Evolutionary conservation across 2,329 filamentous ascomycete genomes (phyloP).

Genomic region (Talaromyces atroroseus): DNA sequence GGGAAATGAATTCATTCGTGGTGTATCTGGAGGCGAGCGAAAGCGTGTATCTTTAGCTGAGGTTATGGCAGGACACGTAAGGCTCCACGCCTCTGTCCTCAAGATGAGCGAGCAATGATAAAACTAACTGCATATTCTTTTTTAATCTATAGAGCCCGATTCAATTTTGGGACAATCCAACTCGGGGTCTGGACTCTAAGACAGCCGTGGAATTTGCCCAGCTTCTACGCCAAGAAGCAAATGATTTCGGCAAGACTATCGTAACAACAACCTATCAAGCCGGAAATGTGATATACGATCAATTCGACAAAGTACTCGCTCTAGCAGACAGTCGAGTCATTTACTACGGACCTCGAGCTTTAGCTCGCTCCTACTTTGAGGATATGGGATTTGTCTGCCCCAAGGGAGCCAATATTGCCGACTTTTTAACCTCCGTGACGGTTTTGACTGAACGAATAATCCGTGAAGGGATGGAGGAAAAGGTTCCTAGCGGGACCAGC

Average conservation of each 20-base stretch:
- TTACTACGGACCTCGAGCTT: conserved; percentile 55
- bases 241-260: conserved; percentile 53
- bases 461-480: conserved; percentile 24
- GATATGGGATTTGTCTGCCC: conserved; percentile 57
- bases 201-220: conserved; percentile 57
- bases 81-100: neutral
- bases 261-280: conserved; percentile 64
- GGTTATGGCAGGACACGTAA: conserved; percentile 41
- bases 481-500: conserved; percentile 29
- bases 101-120: no score
- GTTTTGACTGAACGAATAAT: conserved; percentile 48
- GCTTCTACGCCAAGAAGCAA: conserved; percentile 55
- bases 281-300: conserved; percentile 61
- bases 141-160: conserved; percentile 42
- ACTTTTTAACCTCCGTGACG: conserved; percentile 61
- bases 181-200: conserved; percentile 59
- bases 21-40: conserved; percentile 62
- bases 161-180: conserved; percentile 63
- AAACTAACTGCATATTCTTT: neutral
- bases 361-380: conserved; percentile 60
- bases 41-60: conserved; percentile 66
- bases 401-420: conserved; percentile 58
- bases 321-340: conserved; percentile 59
- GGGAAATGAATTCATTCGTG: conserved; percentile 60
- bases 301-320: conserved; percentile 65